Evolutionary conservation across 768 basidiomycete species (phyloP), one percentile per base, ranked within the genome.

Genomic region (Punctularia strigosozonata): DNA sequence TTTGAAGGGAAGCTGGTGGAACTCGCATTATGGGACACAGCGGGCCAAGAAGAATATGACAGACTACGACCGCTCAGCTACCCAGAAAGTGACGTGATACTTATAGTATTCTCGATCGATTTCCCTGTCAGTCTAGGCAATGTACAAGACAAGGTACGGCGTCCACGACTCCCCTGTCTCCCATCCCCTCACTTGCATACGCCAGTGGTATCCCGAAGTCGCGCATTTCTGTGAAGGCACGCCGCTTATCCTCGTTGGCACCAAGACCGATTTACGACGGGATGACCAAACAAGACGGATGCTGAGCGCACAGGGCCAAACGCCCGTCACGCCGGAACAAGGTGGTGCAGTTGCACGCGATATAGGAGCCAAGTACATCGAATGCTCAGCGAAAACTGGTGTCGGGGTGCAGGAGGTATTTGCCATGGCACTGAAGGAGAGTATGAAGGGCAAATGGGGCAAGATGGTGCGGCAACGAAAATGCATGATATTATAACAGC

Each of bases 1-100:
- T 88, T 82, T 50, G 89, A 92, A 19, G 80, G 82, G 40, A 91
- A 90, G 61, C 66, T 85, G 15, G 78, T 99, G 44, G 89, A 95
- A 53, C 73, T 99, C 31, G 94, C 95, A n/a, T 69, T 99, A 14
- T 99, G 94, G 90, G 91, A 97, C 61, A 97, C 91, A 1, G 91
- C 91, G 1, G 91, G 91, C 20, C 91, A 95, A 58, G 91, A 97
- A 61, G 91, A 97, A 63, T 97, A 95, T 60, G 89, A 92, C 58
- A 73, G 85, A 45, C 70, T 91, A 40, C 71, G 86, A 47, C 85
- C 86, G 15, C 66, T 90, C 45, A 84, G 80, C 56, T 89, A 90
- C 49, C 85, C 87, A 15, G 86, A 90, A 58, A 83, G 79, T 66
- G 75, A 88, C 53, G 85, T 89, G 43, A 88, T 94, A 50, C 80